Base-by-base conservation (phyloP, 1,139 yeast genomes). In the Saccharomyces hybrid region DNA sequence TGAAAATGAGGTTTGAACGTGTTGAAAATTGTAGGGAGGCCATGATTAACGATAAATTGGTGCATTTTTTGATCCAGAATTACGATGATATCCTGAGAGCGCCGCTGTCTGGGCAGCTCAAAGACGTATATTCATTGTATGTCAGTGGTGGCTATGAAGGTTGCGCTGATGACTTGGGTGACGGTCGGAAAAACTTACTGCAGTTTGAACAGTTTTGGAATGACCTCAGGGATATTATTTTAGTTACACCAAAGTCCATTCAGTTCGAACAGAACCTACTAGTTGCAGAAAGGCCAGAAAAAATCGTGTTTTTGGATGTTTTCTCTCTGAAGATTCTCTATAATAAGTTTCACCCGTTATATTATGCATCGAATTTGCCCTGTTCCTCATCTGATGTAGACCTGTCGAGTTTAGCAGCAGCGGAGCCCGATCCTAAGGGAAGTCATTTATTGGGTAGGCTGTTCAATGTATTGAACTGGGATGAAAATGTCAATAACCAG, bases 91-190 rank as follows among this genome's bases (percentile, higher is more conserved):
- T 59, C 28, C 34, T 50, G 4, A 47, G 53, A 3, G 51, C 49
- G 27, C 61, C 61, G 11, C 29, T 59, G 8, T 42, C 52, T 28
- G 62, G 62, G 7, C 49, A 49, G 4, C 32, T 59, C 27, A 52
- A 50, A n/a, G 57, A 56, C 14, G 48, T 58, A 19, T 54, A 51
- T 47, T 47, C 49, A 27, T 21, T 56, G 48, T 58, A 50, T 48
- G 47, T 48, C 7, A 38, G n/a, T 38, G 44, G 44, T 6, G 44
- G 21, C 47, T 56, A 53, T 49, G 21, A 38, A 16, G n/a, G 16
- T 38, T 9, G 7, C 21, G 2, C 16, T n/a, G 8, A 44, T 6
- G 42, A 19, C 2, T 50, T 50, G 8, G 29, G 14, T 16, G 12
- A 16, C 7, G 26, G 24, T 8, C 3, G 27, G 9, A 7, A 28